phyloP scores from a whole-genome alignment of 345 rosid species.

The Eucalyptus sp. region DNA sequence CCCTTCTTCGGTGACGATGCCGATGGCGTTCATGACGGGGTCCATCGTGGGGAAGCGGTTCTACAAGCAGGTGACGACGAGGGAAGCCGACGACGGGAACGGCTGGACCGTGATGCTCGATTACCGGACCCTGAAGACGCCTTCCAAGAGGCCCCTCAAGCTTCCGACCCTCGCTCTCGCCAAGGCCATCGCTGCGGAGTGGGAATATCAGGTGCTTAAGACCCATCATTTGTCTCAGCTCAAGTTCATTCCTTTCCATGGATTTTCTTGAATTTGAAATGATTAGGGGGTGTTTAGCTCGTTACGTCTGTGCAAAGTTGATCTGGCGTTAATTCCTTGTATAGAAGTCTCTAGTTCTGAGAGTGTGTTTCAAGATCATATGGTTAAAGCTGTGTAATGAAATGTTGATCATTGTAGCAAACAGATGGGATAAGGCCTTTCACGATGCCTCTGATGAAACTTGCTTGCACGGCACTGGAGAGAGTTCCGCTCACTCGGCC shows the following conservation, averaged over 20 bases:
- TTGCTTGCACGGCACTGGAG: constrained; percentile 93
- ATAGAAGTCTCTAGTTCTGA: background rate
- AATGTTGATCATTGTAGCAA: constrained; percentile 31
- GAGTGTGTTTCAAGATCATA: background rate
- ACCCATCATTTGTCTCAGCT: background rate
- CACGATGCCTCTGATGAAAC: constrained; percentile 95
- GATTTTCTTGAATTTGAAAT: background rate
- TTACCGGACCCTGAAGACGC: constrained; percentile 83
- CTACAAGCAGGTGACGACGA: constrained; percentile 64
- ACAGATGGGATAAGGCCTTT: constrained; percentile 97
- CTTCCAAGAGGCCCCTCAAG: constrained; percentile 76
- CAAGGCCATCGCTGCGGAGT: constrained; percentile 86
- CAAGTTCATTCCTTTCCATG: background rate
- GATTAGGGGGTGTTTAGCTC: background rate
- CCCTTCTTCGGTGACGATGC: constrained; percentile 67
- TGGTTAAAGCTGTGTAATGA: background rate
- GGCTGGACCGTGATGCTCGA: constrained; percentile 98
- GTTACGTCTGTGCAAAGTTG: background rate
- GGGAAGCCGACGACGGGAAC: constrained; percentile 82
- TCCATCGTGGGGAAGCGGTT: constrained; percentile 85
- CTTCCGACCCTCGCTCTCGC: constrained; percentile 70
- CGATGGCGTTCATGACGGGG: constrained; percentile 87
- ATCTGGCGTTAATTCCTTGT: background rate
- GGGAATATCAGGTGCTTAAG: constrained; percentile 83
- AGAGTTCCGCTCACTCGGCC: constrained; percentile 83